Percentiles rank a stretch among this genome's conserved stretches.
phyloP scores from a whole-genome alignment of 129 eudicot species.

The Smallanthus sonchifolius region DNA sequence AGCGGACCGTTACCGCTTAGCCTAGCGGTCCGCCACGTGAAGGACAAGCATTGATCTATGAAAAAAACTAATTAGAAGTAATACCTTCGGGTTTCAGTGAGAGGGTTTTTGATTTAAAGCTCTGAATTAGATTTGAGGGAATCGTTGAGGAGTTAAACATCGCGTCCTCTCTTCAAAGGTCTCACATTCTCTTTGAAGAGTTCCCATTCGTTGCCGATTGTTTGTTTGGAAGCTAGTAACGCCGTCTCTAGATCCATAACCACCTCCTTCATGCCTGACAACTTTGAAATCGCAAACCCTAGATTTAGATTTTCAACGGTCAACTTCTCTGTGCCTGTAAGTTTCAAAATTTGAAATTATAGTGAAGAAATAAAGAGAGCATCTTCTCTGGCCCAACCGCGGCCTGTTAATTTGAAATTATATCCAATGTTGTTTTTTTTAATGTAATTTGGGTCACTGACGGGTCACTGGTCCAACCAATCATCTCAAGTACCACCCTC shows the following conservation, averaged over 20 bases:
- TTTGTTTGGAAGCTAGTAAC: slow-evolving; percentile 59
- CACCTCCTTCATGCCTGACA: neutral
- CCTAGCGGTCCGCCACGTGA: too few species aligned
- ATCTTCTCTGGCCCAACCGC: too few species aligned
- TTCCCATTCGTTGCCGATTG: slow-evolving; percentile 79
- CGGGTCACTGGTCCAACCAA: too few species aligned
- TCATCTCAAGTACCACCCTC: too few species aligned
- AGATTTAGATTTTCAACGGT: too few species aligned
- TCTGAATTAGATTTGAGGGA: slow-evolving; percentile 73
- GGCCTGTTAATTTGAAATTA: too few species aligned
- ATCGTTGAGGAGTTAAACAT: slow-evolving; percentile 59
- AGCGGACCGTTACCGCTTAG: too few species aligned
- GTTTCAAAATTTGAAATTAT: too few species aligned
- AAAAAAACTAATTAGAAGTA: neutral
- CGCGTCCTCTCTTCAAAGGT: slow-evolving; percentile 88
- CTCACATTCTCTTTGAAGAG: slow-evolving; percentile 86
- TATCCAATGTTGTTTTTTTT: too few species aligned
- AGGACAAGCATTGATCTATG: neutral
- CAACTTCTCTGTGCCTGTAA: too few species aligned
- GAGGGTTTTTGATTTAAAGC: slow-evolving; percentile 48
- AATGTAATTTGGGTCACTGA: too few species aligned
- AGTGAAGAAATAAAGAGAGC: too few species aligned
- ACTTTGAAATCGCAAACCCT: neutral
- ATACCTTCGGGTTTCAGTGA: slow-evolving; percentile 49
- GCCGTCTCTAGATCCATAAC: slow-evolving; percentile 67